These are phyloP conservation scores for Peniophora sp. DNA, from an alignment of 1,284 basidiomycete species.

Conservation along the genomic window DNA sequence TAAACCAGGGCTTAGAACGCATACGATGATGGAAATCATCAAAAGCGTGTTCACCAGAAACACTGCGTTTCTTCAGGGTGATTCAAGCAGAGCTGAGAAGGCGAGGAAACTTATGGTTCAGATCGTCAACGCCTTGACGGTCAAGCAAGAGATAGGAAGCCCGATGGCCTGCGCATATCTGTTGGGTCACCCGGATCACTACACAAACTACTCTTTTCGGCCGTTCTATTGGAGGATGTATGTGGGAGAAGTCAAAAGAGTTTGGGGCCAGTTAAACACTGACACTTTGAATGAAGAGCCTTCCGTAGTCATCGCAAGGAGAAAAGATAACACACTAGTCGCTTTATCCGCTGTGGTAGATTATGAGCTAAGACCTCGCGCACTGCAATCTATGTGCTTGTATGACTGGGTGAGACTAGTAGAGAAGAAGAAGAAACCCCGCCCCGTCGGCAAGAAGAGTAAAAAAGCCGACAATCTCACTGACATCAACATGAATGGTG, in stretches of 20 bases:
- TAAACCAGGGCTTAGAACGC: slow-evolving; percentile 26
- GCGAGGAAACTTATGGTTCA: neutral
- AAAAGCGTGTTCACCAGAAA: slow-evolving; percentile 16
- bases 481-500: neutral
- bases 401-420: neutral
- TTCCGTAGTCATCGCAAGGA: neutral
- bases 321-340: neutral
- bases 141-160: slow-evolving; percentile 22
- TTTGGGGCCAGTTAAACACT: slow-evolving; percentile 2
- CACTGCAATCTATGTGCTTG: neutral
- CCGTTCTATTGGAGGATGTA: slow-evolving; percentile 21
- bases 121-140: slow-evolving; percentile 11
- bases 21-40: slow-evolving; percentile 25
- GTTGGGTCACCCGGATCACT: slow-evolving; percentile 24
- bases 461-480: neutral
- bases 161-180: slow-evolving; percentile 23
- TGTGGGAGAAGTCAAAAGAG: slow-evolving; percentile 7
- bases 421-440: neutral
- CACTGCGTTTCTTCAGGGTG: slow-evolving; percentile 12
- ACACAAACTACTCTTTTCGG: slow-evolving; percentile 19
- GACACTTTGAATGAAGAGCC: neutral
- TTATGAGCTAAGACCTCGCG: neutral
- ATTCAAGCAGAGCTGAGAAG: neutral
- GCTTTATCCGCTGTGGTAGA: neutral
- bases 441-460: neutral